A percentile compares a stretch with the other conserved stretches of the same genome.
phyloP scores from a whole-genome alignment of 164 flowering plant genomes.

The Aristolochia contorta region DNA sequence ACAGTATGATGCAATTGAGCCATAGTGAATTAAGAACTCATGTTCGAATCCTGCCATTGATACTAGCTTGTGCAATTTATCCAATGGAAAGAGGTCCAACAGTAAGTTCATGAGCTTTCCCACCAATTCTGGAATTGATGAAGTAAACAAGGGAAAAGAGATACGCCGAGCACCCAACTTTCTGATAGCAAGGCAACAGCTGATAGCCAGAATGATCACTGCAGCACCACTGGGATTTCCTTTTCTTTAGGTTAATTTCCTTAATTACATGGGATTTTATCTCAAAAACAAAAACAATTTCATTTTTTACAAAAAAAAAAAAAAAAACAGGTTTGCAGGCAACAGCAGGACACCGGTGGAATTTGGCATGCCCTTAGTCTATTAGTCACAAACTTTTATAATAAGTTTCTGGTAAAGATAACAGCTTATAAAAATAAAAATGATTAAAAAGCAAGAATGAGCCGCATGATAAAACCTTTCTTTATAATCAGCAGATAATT shows the following conservation, averaged over 20 bases:
- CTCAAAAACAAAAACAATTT: too few species aligned
- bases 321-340: neutral
- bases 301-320: too few species aligned
- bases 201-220: conserved; percentile 46
- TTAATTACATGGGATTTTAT: too few species aligned
- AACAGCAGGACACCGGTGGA: neutral
- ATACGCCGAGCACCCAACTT: conserved; percentile 39
- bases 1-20: conserved; percentile 28
- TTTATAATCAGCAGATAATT: conserved; percentile 39
- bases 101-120: conserved; percentile 39
- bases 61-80: conserved; percentile 36
- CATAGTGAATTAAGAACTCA: conserved; percentile 47
- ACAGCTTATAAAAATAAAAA: neutral
- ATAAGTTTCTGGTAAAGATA: neutral
- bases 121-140: conserved; percentile 24
- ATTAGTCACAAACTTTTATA: neutral
- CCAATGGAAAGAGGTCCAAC: conserved; percentile 30
- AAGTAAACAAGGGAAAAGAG: conserved; percentile 24
- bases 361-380: neutral
- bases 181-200: conserved; percentile 40
- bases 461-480: conserved; percentile 32
- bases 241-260: conserved; percentile 17
- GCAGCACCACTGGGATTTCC: conserved; percentile 52
- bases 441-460: neutral
- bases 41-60: conserved; percentile 52